Evolutionary conservation across 441 rosid genomes (phyloP).

Genomic region (Croton laevigatus): DNA sequence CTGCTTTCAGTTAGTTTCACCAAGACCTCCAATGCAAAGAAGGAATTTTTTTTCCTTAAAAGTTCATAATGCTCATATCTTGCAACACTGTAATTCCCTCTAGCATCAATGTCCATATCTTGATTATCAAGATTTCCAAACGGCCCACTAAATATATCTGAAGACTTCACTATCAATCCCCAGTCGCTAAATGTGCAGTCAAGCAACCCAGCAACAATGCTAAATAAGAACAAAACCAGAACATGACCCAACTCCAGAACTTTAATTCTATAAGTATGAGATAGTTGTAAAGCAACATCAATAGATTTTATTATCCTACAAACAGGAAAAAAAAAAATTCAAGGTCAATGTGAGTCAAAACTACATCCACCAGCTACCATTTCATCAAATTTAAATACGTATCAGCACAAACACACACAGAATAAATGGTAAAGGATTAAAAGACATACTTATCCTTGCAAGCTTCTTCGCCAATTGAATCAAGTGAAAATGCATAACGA

Average conservation of each 20-base stretch:
- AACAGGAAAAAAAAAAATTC: slow-evolving; percentile 9
- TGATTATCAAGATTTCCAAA: slow-evolving; percentile 31
- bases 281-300: slow-evolving; percentile 46
- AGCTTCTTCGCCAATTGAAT: slow-evolving; percentile 24
- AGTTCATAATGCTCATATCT: slow-evolving; percentile 36
- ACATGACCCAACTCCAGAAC: slow-evolving; percentile 45
- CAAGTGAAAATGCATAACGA: slow-evolving; percentile 39
- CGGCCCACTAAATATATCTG: slow-evolving; percentile 21
- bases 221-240: slow-evolving; percentile 50
- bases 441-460: slow-evolving; percentile 30
- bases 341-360: neutral
- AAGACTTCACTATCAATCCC: slow-evolving; percentile 38
- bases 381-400: too few species aligned
- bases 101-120: slow-evolving; percentile 38
- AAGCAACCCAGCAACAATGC: slow-evolving; percentile 36
- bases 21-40: slow-evolving; percentile 47
- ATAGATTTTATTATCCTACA: slow-evolving; percentile 57
- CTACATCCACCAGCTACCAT: neutral
- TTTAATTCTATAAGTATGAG: slow-evolving; percentile 35
- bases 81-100: slow-evolving; percentile 21
- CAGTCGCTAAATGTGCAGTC: slow-evolving; percentile 46
- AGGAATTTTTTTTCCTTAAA: slow-evolving; percentile 40
- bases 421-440: neutral
- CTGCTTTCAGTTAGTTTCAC: slow-evolving; percentile 44
- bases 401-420: neutral